phyloP scores from a whole-genome alignment of 148 eudicot genomes.

The Dysphania ambrosioides region DNA sequence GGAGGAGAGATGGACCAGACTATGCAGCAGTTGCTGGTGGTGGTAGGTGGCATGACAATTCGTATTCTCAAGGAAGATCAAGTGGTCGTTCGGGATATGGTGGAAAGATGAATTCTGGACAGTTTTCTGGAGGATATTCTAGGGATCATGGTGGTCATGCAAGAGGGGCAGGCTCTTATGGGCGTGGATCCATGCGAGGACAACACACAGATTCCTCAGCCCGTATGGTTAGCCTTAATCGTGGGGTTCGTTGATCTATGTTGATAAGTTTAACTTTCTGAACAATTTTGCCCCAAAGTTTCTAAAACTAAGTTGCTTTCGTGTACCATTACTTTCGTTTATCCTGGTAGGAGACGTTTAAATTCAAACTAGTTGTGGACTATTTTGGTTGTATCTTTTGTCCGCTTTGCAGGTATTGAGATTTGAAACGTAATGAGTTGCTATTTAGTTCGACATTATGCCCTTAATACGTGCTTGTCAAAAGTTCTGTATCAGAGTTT shows the following conservation, averaged over 20 bases:
- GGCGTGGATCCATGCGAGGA: constrained; percentile 48
- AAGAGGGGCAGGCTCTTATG: constrained; percentile 38
- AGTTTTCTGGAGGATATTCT: constrained; percentile 32
- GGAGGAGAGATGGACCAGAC: constrained; percentile 73
- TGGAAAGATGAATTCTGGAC: constrained; percentile 42
- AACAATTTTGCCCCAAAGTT: constrained; percentile 17
- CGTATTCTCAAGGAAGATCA: constrained; percentile 48
- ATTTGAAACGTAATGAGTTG: not conserved
- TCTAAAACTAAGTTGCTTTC: not conserved
- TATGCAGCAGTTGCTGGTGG: constrained; percentile 49
- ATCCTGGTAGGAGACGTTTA: too few relatives aligned
- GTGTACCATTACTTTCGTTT: not conserved
- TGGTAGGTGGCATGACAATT: constrained; percentile 61
- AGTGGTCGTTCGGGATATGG: constrained; percentile 47
- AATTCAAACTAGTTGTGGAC: not conserved
- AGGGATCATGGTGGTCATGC: constrained; percentile 44
- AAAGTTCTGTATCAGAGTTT: too few relatives aligned
- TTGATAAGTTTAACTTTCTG: not conserved
- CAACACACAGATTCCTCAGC: constrained; percentile 49
- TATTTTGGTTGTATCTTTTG: not conserved
- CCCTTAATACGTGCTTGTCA: not conserved
- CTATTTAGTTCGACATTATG: not conserved
- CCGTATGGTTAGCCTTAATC: constrained; percentile 73
- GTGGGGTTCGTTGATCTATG: constrained; percentile 36
- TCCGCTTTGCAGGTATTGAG: not conserved